Conservation (phyloP, 306 rosid species). For the Amphicarpaea edgeworthii region DNA sequence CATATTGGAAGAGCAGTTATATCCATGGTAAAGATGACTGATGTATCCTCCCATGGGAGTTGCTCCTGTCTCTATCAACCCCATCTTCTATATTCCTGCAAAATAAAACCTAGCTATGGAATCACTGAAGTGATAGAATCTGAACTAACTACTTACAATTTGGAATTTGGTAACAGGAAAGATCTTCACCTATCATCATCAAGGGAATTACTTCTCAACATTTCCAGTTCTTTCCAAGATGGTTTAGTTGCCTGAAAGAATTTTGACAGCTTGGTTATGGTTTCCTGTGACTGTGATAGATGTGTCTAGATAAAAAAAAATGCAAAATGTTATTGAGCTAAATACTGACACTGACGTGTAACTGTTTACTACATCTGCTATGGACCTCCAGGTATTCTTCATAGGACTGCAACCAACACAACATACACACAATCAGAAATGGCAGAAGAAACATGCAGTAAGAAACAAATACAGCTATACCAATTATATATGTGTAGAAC, state of each 20-base stretch:
- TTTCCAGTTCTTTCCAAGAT: conserved; percentile 37
- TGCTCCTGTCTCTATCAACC: conserved; percentile 37
- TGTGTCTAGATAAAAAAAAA: not conserved
- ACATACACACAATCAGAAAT: not conserved
- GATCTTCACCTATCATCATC: conserved; percentile 48
- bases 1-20: conserved; percentile 22
- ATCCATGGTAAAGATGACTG: conserved; percentile 20
- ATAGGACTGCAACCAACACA: conserved; percentile 50
- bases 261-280: conserved; percentile 37
- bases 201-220: conserved; percentile 43
- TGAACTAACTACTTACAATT: conserved; percentile 14
- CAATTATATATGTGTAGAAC: conserved; percentile 16
- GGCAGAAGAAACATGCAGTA: conserved; percentile 24
- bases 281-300: conserved; percentile 14
- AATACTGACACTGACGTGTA: conserved; percentile 43
- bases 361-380: conserved; percentile 47
- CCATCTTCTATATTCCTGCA: conserved; percentile 34
- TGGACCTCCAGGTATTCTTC: conserved; percentile 58
- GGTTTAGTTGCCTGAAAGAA: conserved; percentile 46
- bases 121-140: not conserved
- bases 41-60: conserved; percentile 39
- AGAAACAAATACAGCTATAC: not conserved
- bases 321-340: conserved; percentile 31
- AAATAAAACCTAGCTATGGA: conserved; percentile 10
- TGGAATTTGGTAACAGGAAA: conserved; percentile 14